Base-by-base conservation (phyloP, 805 yeast genomes). In the Cyberlindnera bimundalis region DNA sequence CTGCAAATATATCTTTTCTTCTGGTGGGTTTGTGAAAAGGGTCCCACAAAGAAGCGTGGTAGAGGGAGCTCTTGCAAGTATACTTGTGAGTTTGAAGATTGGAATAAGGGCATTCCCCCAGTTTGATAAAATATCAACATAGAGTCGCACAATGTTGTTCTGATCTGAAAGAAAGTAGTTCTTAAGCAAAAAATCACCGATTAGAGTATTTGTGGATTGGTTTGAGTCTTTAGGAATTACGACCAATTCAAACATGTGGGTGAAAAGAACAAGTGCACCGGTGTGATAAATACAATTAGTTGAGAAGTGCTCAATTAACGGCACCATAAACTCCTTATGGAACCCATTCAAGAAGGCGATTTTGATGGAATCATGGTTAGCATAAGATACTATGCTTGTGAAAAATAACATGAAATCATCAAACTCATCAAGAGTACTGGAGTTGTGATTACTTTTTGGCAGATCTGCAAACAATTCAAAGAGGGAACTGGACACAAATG, bases 341-440 rank as follows among this genome's bases (percentile, higher is more conserved):
- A 52, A 41, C 2, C 37, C 29, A 19, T 43, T 42, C 34, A 52
- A 34, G 29, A 51, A 43, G 1, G 39, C 38, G 17, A 37, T 11
- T 28, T 37, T 37, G 4, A 46, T 24, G 2, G 47, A 29, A 9
- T 45, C 45, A 32, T 43, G 42, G 2, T 33, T 30, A 2, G 48
- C 21, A 14, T n/a, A 43, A 5, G 49, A n/a, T 2, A 49, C 19
- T 6, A 49, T 28, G n/a, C 41, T 42, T 25, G 43, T 15, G 3
- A 50, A 17, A 20, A 47, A 50, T 2, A 23, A 26, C 18, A 50
- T 32, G 19, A 37, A 40, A 14, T 35, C 28, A 26, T 43, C 47
- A 30, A 40, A 43, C 31, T 40, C 42, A 11, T 17, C 18, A 24
- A 43, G 40, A n/a, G n/a, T n/a, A n/a, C n/a, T n/a, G n/a, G n/a